These are phyloP conservation scores for Pseudogymnoascus verrucosus DNA, from an alignment of 2,329 filamentous ascomycete species.

Conservation along the genomic window DNA sequence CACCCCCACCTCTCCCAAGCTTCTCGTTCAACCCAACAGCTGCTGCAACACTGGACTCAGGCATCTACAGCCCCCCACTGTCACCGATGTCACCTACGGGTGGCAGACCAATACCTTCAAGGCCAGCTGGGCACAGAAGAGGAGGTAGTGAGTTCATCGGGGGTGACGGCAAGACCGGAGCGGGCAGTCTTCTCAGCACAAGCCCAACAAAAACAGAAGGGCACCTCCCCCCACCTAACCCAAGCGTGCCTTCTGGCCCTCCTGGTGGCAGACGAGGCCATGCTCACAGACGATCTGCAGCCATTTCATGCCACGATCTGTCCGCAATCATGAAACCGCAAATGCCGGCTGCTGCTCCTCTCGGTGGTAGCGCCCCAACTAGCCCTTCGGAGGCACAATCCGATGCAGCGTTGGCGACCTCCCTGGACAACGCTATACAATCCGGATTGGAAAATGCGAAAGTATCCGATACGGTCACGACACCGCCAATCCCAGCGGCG, in stretches of 20 bases:
- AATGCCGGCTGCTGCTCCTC: constrained; percentile 15
- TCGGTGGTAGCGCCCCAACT: constrained; percentile 30
- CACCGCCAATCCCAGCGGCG: constrained; percentile 5
- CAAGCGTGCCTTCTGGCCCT: constrained; percentile 33
- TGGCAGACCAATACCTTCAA: constrained; percentile 36
- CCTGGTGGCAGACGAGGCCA: constrained; percentile 58
- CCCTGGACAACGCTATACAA: constrained; percentile 19
- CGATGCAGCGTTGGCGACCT: constrained; percentile 17
- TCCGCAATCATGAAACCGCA: constrained; percentile 52
- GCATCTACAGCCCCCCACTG: constrained; percentile 46
- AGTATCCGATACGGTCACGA: constrained; percentile 3
- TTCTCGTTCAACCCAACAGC: constrained; percentile 26
- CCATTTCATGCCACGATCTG: constrained; percentile 74
- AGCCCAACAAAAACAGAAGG: constrained; percentile 55
- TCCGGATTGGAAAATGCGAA: constrained; percentile 11
- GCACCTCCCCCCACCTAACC: constrained; percentile 46
- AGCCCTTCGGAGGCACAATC: constrained; percentile 36
- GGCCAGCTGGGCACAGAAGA: constrained; percentile 58
- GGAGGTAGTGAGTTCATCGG: constrained; percentile 84
- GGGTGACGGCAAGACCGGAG: constrained; percentile 47
- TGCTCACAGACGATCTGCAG: constrained; percentile 67
- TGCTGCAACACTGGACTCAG: constrained; percentile 25
- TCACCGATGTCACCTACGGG: constrained; percentile 39
- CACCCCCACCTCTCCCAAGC: constrained; percentile 26
- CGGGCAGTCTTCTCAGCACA: constrained; percentile 16